Evolutionary conservation across 2,329 filamentous ascomycete species (phyloP).

Genomic region (Colletotrichum trifolii): DNA sequence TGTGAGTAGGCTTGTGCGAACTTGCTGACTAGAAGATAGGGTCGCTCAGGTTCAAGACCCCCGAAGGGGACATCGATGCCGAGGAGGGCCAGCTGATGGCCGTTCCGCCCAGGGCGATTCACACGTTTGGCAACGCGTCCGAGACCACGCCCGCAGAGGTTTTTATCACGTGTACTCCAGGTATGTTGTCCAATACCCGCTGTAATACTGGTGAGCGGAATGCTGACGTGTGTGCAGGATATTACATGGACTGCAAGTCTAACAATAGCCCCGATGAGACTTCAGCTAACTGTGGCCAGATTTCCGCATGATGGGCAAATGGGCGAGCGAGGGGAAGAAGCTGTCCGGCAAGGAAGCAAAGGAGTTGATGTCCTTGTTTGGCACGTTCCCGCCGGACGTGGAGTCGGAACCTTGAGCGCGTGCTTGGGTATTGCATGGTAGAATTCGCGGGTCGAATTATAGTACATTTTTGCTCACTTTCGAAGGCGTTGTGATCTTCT

Average conservation of each 20-base stretch:
- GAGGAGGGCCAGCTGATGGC: slow-evolving; percentile 48
- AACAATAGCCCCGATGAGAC: neutral
- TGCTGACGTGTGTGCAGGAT: slow-evolving; percentile 39
- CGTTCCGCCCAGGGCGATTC: slow-evolving; percentile 48
- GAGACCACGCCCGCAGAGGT: slow-evolving; percentile 46
- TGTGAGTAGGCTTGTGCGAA: too few species aligned
- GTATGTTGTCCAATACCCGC: slow-evolving; percentile 29
- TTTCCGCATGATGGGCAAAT: slow-evolving; percentile 49
- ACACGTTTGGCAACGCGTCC: slow-evolving; percentile 49
- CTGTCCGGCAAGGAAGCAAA: slow-evolving; percentile 41
- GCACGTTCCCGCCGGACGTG: slow-evolving; percentile 49
- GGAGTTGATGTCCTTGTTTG: slow-evolving; percentile 51
- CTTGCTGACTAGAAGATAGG: slow-evolving; percentile 35
- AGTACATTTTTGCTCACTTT: neutral
- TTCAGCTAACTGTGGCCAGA: slow-evolving; percentile 39
- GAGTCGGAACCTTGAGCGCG: slow-evolving; percentile 44
- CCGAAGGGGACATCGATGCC: slow-evolving; percentile 45
- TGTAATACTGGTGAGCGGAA: neutral
- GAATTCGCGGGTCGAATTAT: too few species aligned
- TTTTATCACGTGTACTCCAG: slow-evolving; percentile 52
- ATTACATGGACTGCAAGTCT: slow-evolving; percentile 51
- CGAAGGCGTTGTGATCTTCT: slow-evolving; percentile 38
- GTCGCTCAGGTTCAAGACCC: slow-evolving; percentile 46
- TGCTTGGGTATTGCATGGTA: neutral
- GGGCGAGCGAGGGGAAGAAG: slow-evolving; percentile 41